These are phyloP conservation scores for Coemansia sp. DNA, from an alignment of 192 early-diverging fungal species.

Conservation along the genomic window DNA sequence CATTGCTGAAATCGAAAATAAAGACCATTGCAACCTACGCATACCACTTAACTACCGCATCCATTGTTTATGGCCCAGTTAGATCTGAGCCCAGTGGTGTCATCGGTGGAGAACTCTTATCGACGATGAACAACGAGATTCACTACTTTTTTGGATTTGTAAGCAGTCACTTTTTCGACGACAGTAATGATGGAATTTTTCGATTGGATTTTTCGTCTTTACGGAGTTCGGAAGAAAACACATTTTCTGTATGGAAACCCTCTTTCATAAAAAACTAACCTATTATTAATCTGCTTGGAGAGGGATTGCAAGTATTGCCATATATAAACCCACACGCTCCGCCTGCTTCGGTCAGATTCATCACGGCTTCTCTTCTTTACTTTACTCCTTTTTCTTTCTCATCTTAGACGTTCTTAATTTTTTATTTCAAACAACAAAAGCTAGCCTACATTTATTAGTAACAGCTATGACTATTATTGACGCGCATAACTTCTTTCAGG, in stretches of 20 bases:
- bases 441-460: not conserved
- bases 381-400: not conserved
- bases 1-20: too few species aligned
- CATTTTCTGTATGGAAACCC: not conserved
- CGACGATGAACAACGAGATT: not conserved
- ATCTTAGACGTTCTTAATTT: not conserved
- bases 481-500: conserved; percentile 31
- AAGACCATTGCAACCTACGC: too few species aligned
- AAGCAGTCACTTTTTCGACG: not conserved
- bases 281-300: not conserved
- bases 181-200: not conserved
- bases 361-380: too few species aligned
- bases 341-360: too few species aligned
- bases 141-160: not conserved
- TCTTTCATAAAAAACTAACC: not conserved
- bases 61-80: not conserved
- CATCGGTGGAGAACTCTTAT: not conserved
- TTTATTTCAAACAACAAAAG: not conserved
- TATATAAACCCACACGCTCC: too few species aligned
- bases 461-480: conserved; percentile 4
- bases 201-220: not conserved
- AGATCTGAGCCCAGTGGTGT: not conserved
- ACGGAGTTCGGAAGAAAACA: not conserved
- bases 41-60: too few species aligned
- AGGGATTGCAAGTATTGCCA: not conserved